A percentile compares a stretch with the other conserved stretches of the same genome.
phyloP scores from a whole-genome alignment of 148 eudicot species.

The Spergularia bocconei region DNA sequence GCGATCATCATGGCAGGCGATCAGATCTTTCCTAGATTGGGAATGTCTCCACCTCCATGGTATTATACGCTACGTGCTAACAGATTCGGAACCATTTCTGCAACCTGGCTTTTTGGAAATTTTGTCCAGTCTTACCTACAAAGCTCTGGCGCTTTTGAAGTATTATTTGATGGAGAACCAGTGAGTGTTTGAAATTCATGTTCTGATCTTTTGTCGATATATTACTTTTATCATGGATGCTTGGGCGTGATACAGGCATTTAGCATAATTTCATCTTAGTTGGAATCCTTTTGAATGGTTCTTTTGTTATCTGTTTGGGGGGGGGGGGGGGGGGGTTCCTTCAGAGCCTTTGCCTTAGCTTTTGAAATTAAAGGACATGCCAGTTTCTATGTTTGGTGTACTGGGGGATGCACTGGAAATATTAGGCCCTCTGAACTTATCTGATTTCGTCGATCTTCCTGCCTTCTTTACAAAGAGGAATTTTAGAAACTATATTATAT shows the following conservation, averaged over 20 bases:
- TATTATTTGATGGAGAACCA: slow-evolving; percentile 61
- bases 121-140: slow-evolving; percentile 71
- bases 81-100: slow-evolving; percentile 92
- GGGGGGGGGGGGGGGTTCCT: neutral
- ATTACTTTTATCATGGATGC: neutral
- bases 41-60: slow-evolving; percentile 92
- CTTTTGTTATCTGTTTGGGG: neutral
- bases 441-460: neutral
- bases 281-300: neutral
- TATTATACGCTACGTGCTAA: slow-evolving; percentile 75
- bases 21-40: slow-evolving; percentile 89
- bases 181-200: slow-evolving; percentile 34
- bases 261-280: neutral
- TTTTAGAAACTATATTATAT: no score
- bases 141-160: slow-evolving; percentile 98
- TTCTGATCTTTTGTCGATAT: neutral
- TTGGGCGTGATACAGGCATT: neutral
- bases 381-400: neutral
- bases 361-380: neutral
- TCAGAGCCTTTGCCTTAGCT: neutral
- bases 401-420: neutral
- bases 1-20: slow-evolving; percentile 79
- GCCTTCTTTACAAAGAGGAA: neutral
- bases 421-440: neutral
- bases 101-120: slow-evolving; percentile 91